Evolutionary conservation across 75 land plant genomes (phyloP).

Genomic region (Cryptomeria japonica): DNA sequence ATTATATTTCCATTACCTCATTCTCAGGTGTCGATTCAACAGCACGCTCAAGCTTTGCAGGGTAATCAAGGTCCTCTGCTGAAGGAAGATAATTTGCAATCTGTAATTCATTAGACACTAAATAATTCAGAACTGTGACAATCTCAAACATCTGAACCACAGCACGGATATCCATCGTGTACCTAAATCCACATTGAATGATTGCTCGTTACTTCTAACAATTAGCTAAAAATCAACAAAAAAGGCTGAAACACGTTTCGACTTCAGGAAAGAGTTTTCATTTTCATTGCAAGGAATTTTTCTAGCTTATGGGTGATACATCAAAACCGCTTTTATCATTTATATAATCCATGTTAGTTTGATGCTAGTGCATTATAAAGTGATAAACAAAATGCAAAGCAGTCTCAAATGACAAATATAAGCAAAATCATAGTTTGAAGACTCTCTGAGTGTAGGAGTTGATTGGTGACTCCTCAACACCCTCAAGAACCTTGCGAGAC

Average conservation of each 20-base stretch:
- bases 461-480: too few species aligned
- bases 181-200: neutral
- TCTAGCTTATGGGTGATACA: neutral
- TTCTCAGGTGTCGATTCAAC: slow-evolving; percentile 26
- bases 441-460: too few species aligned
- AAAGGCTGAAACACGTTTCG: neutral
- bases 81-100: slow-evolving; percentile 90
- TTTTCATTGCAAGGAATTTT: neutral
- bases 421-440: neutral
- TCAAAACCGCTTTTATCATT: neutral
- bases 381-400: neutral
- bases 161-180: neutral
- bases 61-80: slow-evolving; percentile 88
- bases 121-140: neutral
- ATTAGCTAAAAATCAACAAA: neutral
- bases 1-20: slow-evolving; percentile 21
- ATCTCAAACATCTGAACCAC: neutral
- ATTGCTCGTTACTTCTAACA: neutral
- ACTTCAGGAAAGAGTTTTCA: neutral
- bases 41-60: slow-evolving; percentile 79
- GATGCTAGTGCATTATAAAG: neutral
- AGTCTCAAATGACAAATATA: neutral
- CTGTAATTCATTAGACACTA: slow-evolving; percentile 25
- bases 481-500: too few species aligned
- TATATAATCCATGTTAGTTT: neutral